A percentile compares a stretch with the other conserved stretches of the same genome.
phyloP scores from a whole-genome alignment of 805 yeast species.

The Candida nemodendra region DNA sequence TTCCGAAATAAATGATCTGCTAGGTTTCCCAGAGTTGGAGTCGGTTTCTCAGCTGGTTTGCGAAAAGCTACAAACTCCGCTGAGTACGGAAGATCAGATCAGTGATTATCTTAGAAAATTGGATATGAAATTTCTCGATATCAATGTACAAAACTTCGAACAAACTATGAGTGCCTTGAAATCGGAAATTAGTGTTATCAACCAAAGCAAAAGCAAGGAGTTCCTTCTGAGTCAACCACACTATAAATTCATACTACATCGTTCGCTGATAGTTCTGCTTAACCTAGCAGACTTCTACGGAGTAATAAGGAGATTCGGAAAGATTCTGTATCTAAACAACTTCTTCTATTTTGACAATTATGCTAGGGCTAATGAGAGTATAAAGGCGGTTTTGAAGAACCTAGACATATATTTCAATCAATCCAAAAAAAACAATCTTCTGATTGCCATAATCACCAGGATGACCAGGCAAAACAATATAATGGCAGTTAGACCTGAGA shows the following conservation, averaged over 20 bases:
- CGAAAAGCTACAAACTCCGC: constrained; percentile 2
- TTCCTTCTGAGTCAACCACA: constrained; percentile 23
- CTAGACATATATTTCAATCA: constrained; percentile 32
- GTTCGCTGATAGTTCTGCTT: constrained; percentile 39
- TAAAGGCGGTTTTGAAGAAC: constrained; percentile 25
- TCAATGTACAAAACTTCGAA: constrained; percentile 30
- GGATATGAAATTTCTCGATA: constrained; percentile 24
- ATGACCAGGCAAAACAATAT: constrained; percentile 42
- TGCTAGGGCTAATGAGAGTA: constrained; percentile 23
- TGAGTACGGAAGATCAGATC: constrained; percentile 21
- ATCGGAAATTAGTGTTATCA: constrained; percentile 20
- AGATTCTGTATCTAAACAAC: constrained; percentile 46
- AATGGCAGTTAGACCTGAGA: constrained; percentile 36
- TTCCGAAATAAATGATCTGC: constrained; percentile 19
- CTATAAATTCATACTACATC: constrained; percentile 38
- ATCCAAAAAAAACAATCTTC: constrained; percentile 48
- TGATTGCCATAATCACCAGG: constrained; percentile 47
- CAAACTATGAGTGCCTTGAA: constrained; percentile 30
- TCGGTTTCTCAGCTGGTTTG: constrained; percentile 10
- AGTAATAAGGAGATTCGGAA: constrained; percentile 45
- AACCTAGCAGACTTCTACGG: constrained; percentile 51
- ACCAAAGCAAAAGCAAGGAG: constrained; percentile 22
- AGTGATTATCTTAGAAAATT: constrained; percentile 18
- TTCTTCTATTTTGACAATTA: constrained; percentile 42
- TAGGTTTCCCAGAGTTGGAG: constrained; percentile 19